Evolutionary conservation across 768 basidiomycete species (phyloP).

Genomic region (Termitomyces heimii): DNA sequence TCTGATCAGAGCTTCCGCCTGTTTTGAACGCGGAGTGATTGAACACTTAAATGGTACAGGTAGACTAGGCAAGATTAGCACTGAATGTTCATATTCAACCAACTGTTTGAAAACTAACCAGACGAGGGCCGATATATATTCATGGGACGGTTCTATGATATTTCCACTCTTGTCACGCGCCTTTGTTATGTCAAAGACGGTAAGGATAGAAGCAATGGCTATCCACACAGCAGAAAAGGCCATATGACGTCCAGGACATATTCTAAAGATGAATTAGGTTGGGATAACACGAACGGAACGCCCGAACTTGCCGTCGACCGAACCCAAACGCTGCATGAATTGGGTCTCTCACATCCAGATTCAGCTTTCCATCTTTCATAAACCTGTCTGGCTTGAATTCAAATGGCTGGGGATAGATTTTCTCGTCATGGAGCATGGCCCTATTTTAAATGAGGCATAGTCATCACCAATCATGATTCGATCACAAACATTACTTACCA

Average conservation of each 20-base stretch:
- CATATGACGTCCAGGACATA: constrained; percentile 28
- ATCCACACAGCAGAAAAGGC: constrained; percentile 26
- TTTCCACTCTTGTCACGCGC: constrained; percentile 12
- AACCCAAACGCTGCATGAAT: constrained; percentile 15
- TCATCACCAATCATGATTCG: neutral
- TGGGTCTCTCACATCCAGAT: constrained; percentile 11
- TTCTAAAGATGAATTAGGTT: neutral
- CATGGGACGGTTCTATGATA: constrained; percentile 10
- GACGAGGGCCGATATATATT: constrained; percentile 3
- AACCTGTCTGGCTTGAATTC: constrained; percentile 31
- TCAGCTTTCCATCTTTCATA: constrained; percentile 18
- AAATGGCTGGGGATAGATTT: constrained; percentile 24
- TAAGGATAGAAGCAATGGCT: constrained; percentile 21
- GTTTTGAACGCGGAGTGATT: constrained; percentile 22
- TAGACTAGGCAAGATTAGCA: constrained; percentile 3
- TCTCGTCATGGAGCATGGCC: constrained; percentile 27
- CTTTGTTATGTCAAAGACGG: constrained; percentile 21
- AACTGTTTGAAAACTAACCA: neutral
- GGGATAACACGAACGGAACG: neutral
- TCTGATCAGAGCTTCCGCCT: constrained; percentile 15
- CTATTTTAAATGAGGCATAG: constrained; percentile 9
- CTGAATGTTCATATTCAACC: neutral
- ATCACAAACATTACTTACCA: constrained; percentile 20
- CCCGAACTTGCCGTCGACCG: constrained; percentile 8
- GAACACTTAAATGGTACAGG: constrained; percentile 17